Conservation (phyloP, 129 eudicot genomes). For the Arctium minus region DNA sequence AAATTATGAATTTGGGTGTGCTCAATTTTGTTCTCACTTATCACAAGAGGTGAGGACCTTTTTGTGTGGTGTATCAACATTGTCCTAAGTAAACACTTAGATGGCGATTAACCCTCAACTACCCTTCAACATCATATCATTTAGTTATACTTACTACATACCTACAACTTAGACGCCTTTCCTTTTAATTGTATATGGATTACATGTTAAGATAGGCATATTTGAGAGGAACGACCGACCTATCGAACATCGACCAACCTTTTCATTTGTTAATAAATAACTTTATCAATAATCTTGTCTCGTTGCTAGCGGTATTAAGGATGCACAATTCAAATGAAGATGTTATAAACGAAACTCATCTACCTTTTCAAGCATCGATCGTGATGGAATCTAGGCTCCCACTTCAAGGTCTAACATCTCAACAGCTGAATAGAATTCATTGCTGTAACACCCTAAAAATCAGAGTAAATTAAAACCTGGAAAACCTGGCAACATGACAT, state of each 20-base stretch:
- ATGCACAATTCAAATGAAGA: constrained; percentile 2
- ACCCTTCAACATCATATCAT: no score
- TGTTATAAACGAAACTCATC: neutral
- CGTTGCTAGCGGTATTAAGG: neutral
- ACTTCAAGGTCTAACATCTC: constrained; percentile 72
- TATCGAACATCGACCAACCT: neutral
- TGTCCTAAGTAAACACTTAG: no score
- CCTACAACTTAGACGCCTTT: no score
- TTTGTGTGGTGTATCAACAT: no score
- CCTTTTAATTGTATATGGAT: neutral
- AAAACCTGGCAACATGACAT: no score
- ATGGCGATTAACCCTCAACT: no score
- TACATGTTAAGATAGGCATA: neutral
- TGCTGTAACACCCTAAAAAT: no score
- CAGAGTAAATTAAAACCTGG: no score
- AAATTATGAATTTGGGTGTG: neutral
- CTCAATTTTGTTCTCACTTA: neutral
- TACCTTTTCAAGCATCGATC: constrained; percentile 75
- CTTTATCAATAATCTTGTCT: neutral
- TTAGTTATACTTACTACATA: no score
- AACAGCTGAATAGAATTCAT: constrained; percentile 50
- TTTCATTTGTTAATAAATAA: neutral
- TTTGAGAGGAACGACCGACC: neutral
- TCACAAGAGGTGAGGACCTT: no score
- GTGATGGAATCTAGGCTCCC: constrained; percentile 67